Evolutionary conservation across 2,329 filamentous ascomycete species (phyloP).

Genomic region (Epichloe sp.): DNA sequence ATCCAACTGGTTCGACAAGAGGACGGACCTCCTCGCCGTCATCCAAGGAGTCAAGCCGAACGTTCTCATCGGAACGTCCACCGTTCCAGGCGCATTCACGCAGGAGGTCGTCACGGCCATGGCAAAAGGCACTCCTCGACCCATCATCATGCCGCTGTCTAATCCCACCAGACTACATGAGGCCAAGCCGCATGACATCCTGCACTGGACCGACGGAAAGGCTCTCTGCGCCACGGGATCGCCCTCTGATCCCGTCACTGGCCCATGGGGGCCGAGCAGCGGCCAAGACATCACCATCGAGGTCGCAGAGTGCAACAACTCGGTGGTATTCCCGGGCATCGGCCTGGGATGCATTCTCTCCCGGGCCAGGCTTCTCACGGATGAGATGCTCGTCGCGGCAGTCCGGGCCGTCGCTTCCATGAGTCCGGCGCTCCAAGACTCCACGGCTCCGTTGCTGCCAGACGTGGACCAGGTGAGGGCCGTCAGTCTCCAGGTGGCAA

Average conservation of each 20-base stretch:
- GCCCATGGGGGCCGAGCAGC: constrained; percentile 33
- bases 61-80: constrained; percentile 74
- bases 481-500: constrained; percentile 66
- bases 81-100: constrained; percentile 63
- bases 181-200: constrained; percentile 62
- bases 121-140: constrained; percentile 56
- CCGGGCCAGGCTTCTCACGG: constrained; percentile 52
- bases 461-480: constrained; percentile 62
- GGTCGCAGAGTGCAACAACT: constrained; percentile 78
- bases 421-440: constrained; percentile 54
- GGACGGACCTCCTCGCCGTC: constrained; percentile 49
- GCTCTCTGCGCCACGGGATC: constrained; percentile 74
- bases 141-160: constrained; percentile 70
- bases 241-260: constrained; percentile 63
- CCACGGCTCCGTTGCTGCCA: constrained; percentile 55
- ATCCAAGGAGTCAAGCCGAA: constrained; percentile 63
- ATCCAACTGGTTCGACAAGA: constrained; percentile 46
- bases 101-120: constrained; percentile 62
- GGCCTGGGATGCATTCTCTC: constrained; percentile 66
- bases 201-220: constrained; percentile 64
- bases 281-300: constrained; percentile 32
- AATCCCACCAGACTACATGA: constrained; percentile 80
- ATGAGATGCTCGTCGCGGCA: constrained; percentile 72
- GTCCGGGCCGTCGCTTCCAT: constrained; percentile 58
- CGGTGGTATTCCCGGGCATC: constrained; percentile 73